Evolutionary conservation across 495 filamentous ascomycete species (phyloP).

Genomic region (Aspergillus kassunensis): DNA sequence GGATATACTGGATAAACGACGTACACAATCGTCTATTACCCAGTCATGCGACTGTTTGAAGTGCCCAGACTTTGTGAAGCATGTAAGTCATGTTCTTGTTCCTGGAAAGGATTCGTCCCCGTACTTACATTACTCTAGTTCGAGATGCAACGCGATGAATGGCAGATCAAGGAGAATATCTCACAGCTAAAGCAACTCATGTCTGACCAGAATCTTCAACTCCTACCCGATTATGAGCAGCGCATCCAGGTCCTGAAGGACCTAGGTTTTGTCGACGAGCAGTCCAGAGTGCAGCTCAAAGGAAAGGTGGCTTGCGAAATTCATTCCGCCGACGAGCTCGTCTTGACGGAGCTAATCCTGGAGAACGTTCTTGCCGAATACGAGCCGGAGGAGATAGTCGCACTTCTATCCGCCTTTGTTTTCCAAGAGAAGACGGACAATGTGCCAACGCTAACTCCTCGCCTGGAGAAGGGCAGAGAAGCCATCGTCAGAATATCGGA

Average conservation of each 20-base stretch:
- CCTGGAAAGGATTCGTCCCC: neutral
- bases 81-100: constrained; percentile 55
- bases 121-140: constrained; percentile 46
- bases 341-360: constrained; percentile 90
- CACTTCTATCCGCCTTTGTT: constrained; percentile 91
- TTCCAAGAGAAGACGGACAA: constrained; percentile 95
- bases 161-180: constrained; percentile 90
- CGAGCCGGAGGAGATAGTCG: constrained; percentile 94
- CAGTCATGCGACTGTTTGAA: constrained; percentile 54
- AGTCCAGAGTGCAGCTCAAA: constrained; percentile 83
- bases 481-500: constrained; percentile 85
- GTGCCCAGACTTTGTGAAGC: constrained; percentile 77
- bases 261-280: constrained; percentile 81
- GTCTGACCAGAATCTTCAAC: constrained; percentile 93
- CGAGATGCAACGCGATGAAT: constrained; percentile 91
- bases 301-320: constrained; percentile 98
- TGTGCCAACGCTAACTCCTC: constrained; percentile 76
- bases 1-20: constrained; percentile 66
- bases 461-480: constrained; percentile 76
- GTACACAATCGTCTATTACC: constrained; percentile 53
- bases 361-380: constrained; percentile 95
- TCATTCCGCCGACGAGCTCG: constrained; percentile 95
- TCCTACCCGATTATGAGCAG: constrained; percentile 97
- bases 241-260: constrained; percentile 87
- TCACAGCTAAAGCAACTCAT: constrained; percentile 76